These are phyloP conservation scores for Psilocybe tampanensis DNA, from an alignment of 768 basidiomycete species.

Conservation along the genomic window DNA sequence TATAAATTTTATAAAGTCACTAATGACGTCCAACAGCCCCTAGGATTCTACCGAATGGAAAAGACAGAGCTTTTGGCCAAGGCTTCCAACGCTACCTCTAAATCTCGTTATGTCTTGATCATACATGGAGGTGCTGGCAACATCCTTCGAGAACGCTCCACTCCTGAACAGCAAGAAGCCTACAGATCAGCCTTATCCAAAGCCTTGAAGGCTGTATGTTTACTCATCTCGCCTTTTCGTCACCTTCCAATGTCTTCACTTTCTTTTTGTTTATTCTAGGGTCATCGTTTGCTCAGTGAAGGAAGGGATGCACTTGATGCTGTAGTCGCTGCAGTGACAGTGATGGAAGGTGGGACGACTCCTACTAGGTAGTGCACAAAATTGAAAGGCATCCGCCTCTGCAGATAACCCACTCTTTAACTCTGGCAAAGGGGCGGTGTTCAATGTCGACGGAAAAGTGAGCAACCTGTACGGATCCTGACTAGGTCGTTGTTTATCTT, in stretches of 20 bases:
- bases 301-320: conserved; percentile 88
- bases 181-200: conserved; percentile 58
- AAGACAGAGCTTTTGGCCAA: conserved; percentile 13
- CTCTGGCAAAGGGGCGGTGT: conserved; percentile 79
- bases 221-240: background rate
- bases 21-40: background rate
- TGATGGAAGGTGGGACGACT: conserved; percentile 62
- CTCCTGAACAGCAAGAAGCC: conserved; percentile 57
- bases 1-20: background rate
- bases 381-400: background rate
- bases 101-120: conserved; percentile 47
- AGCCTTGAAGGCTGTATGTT: conserved; percentile 51
- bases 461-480: conserved; percentile 1
- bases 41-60: background rate
- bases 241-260: background rate
- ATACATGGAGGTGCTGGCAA: conserved; percentile 84
- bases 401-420: conserved; percentile 81
- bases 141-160: conserved; percentile 57
- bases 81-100: conserved; percentile 18
- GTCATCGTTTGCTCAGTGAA: conserved; percentile 59
- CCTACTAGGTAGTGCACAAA: background rate
- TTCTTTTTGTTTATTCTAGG: conserved; percentile 35
- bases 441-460: conserved; percentile 80
- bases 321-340: conserved; percentile 69
- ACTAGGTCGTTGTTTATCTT: background rate